Percentiles rank a stretch among this genome's conserved stretches.
These are phyloP conservation scores for Moricandia moricandioides DNA, from an alignment of 345 rosid species.

Conservation along the genomic window DNA sequence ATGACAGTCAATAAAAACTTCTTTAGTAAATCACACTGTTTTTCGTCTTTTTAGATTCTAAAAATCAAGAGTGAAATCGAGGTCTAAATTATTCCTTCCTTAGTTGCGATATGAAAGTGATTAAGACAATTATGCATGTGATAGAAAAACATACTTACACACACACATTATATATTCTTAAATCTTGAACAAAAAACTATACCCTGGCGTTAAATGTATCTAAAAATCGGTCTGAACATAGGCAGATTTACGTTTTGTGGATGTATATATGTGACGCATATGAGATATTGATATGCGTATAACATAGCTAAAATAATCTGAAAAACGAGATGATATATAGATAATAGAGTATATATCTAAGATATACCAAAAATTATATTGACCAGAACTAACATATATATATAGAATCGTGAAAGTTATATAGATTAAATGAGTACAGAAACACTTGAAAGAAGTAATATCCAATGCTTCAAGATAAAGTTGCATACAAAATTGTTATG, in stretches of 20 bases:
- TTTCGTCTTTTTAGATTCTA: background rate
- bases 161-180: background rate
- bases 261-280: no score
- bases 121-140: constrained; percentile 20
- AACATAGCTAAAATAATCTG: background rate
- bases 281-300: background rate
- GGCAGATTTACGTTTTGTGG: no score
- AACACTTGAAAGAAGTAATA: background rate
- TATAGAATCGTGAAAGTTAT: background rate
- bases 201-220: no score
- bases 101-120: constrained; percentile 22
- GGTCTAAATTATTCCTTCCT: background rate
- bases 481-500: background rate
- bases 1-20: constrained; percentile 19
- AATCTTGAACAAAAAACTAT: no score
- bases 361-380: background rate
- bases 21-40: constrained; percentile 25
- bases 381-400: background rate
- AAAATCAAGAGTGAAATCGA: background rate
- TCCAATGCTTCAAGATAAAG: constrained; percentile 2
- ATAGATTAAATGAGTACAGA: background rate
- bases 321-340: background rate
- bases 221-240: no score
- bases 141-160: background rate
- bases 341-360: background rate